Evolutionary conservation across 306 rosid genomes (phyloP).

Genomic region (Canavalia gladiata): DNA sequence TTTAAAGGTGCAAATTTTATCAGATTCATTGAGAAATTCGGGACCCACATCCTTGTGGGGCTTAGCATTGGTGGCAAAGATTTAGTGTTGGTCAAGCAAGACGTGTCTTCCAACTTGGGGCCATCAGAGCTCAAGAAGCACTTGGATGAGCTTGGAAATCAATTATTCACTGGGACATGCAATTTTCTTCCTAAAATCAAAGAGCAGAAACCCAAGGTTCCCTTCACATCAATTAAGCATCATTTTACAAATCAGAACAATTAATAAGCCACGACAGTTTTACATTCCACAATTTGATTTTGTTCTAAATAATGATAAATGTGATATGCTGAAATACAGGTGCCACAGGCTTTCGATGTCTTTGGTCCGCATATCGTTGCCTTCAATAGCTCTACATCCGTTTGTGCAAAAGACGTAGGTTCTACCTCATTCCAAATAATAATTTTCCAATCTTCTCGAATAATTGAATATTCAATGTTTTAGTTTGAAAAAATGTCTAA

Average conservation of each 20-base stretch:
- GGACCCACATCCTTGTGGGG: conserved; percentile 94
- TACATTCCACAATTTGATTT: conserved; percentile 5
- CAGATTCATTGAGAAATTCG: conserved; percentile 89
- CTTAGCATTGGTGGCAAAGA: conserved; percentile 87
- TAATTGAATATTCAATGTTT: not conserved
- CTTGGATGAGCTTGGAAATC: conserved; percentile 89
- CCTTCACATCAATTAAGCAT: conserved; percentile 23
- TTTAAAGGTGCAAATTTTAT: not conserved
- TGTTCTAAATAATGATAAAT: conserved; percentile 28
- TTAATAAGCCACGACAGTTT: not conserved
- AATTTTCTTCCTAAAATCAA: conserved; percentile 73
- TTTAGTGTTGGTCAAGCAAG: conserved; percentile 79
- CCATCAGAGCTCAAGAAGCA: conserved; percentile 75
- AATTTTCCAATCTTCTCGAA: conserved; percentile 2
- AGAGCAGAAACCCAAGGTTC: conserved; percentile 73
- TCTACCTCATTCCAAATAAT: not conserved
- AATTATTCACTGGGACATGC: conserved; percentile 87
- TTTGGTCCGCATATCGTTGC: conserved; percentile 68
- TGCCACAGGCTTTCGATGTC: conserved; percentile 79
- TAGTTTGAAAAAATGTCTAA: not conserved
- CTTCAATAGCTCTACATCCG: conserved; percentile 58
- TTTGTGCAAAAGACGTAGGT: conserved; percentile 82
- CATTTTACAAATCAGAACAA: conserved; percentile 22
- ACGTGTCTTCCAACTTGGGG: conserved; percentile 63
- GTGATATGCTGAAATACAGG: conserved; percentile 55